Evolutionary conservation across 2,329 filamentous ascomycete genomes (phyloP).

Genomic region (Trichoderma sp.): DNA sequence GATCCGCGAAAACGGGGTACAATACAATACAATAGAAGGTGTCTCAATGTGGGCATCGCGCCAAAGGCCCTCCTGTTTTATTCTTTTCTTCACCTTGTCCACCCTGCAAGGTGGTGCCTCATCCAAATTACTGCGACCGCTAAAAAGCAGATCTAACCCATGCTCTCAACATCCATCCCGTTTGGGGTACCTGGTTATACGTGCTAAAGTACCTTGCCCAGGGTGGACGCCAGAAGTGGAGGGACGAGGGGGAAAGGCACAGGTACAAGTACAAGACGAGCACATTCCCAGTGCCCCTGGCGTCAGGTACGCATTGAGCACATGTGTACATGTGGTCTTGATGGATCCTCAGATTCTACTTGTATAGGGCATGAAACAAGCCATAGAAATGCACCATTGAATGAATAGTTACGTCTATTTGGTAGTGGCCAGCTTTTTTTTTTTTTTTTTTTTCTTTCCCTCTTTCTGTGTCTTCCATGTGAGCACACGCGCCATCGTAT

Average conservation of each 20-base stretch:
- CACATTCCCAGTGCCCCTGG: background rate
- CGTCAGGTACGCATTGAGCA: background rate
- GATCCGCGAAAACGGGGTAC: background rate
- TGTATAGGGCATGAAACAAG: background rate
- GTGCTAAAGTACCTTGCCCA: background rate
- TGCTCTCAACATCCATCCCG: slow-evolving; percentile 7
- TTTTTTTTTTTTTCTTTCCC: background rate
- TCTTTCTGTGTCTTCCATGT: background rate
- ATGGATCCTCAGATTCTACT: background rate
- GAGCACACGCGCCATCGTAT: slow-evolving; percentile 20
- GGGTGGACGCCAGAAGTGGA: slow-evolving; percentile 4
- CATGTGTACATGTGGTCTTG: background rate
- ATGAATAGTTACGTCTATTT: background rate
- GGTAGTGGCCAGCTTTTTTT: background rate
- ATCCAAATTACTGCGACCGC: background rate
- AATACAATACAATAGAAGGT: background rate
- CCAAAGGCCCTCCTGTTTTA: background rate
- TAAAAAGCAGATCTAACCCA: background rate
- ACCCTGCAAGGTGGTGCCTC: background rate
- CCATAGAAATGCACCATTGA: background rate
- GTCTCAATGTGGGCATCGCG: background rate
- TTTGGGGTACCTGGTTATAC: slow-evolving; percentile 11
- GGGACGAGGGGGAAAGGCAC: background rate
- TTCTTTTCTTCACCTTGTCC: background rate
- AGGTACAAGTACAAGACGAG: background rate